Base-by-base conservation (phyloP, 2,329 filamentous ascomycete species). In the Cercospora sp. region DNA sequence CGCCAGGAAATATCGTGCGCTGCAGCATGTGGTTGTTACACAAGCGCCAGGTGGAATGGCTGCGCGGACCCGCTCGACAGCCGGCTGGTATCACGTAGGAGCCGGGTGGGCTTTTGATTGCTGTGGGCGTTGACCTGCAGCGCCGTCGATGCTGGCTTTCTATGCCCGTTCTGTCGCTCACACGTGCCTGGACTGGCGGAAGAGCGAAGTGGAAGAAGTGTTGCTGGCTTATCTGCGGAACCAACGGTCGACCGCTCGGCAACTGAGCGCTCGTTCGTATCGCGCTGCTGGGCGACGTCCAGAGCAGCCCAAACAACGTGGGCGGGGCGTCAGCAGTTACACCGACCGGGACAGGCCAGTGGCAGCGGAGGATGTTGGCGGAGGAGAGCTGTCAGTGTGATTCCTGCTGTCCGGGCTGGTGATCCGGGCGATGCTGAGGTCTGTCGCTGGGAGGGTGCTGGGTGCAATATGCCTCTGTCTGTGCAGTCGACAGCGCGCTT, bases 11-110 rank as follows among this genome's bases (percentile, higher is more conserved):
- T 45, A 7, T 26, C 59, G 59, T 42, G 36, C 8, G 59, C 33
- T 42, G 36, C 59, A 42, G 59, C 59, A 61, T 61, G 39, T 61
- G 59, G n/a, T 48, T 42, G 59, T 61, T 48, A 61, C 59, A 61
- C 59, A 33, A 58, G 26, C 26, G 53, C 53, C 53, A 58, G 53
- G n/a, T 58, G 53, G 53, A 33, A 58, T 28, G 30, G 53, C 53
- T 58, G 53, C 53, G 53, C 53, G 53, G 53, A 58, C 58, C 58
- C 58, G 58, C 58, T 60, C 20, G 30, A 60, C 30, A 60, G 58
- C 31, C 30, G 33, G 59, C 36, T n/a, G 23, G 36, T 26, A 26
- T 42, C 30, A 42, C 59, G 53, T 57, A 31, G 53, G 28, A 57
- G 53, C 53, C 28, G 53, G 42, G 53, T 30, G 53, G 23, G 53